A percentile compares a stretch with the other conserved stretches of the same genome.
Evolutionary conservation across 208 protist species (phyloP).

Genomic region (Phytomonas francai): DNA sequence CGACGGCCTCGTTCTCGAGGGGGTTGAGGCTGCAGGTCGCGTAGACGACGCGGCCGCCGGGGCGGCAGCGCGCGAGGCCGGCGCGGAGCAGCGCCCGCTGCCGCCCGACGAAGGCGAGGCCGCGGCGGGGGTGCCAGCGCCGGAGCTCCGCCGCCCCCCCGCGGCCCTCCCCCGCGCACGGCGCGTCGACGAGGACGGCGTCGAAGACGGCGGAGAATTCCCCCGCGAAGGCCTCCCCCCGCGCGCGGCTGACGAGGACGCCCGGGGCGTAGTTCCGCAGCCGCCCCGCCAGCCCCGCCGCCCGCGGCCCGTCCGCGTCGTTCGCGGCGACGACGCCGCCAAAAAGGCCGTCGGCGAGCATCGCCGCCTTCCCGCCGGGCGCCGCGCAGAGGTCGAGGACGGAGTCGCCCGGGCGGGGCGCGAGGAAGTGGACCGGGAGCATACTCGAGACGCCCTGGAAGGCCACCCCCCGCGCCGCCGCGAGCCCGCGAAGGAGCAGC

Average conservation of each 20-base stretch:
- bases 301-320: slow-evolving; percentile 34
- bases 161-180: slow-evolving; percentile 93
- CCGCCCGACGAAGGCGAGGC: slow-evolving; percentile 43
- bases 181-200: slow-evolving; percentile 90
- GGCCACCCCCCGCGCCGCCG: slow-evolving; percentile 45
- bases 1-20: slow-evolving; percentile 95
- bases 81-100: slow-evolving; percentile 75
- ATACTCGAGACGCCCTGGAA: slow-evolving; percentile 75
- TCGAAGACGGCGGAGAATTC: slow-evolving; percentile 36
- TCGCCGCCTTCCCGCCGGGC: slow-evolving; percentile 70
- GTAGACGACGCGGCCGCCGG: slow-evolving; percentile 89
- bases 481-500: slow-evolving; percentile 42
- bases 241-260: slow-evolving; percentile 26
- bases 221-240: slow-evolving; percentile 21
- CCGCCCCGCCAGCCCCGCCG: slow-evolving; percentile 26
- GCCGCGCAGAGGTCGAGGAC: slow-evolving; percentile 84
- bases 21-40: slow-evolving; percentile 95
- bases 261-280: slow-evolving; percentile 28
- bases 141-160: slow-evolving; percentile 56
- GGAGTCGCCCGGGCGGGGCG: slow-evolving; percentile 45
- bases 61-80: slow-evolving; percentile 49
- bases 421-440: slow-evolving; percentile 61
- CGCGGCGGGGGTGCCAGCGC: slow-evolving; percentile 72
- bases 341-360: slow-evolving; percentile 44
- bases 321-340: slow-evolving; percentile 58